Base-by-base conservation (phyloP, 1,139 yeast species). In the Debaryomyces psychrophilus region DNA sequence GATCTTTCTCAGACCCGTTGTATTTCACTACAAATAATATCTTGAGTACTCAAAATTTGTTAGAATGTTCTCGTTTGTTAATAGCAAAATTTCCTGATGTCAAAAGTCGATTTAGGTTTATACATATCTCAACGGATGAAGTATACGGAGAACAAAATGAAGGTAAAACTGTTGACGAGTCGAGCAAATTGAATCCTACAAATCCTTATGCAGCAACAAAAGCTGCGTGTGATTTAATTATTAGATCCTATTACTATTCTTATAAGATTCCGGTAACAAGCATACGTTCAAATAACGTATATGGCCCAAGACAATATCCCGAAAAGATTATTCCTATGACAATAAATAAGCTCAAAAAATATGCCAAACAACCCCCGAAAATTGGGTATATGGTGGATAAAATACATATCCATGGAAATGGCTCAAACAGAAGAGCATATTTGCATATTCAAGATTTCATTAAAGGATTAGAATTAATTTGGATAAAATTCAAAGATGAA, bases 201-300 rank as follows among this genome's bases (percentile, higher is more conserved):
- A 81, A 80, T 51, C 86, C 86, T 1, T 82, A 82, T 51, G 69
- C 86, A 2, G 85, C 86, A 0, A 68, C 83, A 17, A 82, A 82
- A 54, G 86, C 85, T 1, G 71, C 83, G 2, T 67, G 77, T 3
- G 87, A 82, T 50, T 60, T 81, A 62, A 69, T 81, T 2, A 69
- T 79, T 4, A 60, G 69, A 35, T 73, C 85, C 0, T 82, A 82
- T 53, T 56, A 61, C 37, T 67, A 67, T 47, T 74, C 82, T 18
- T 81, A 64, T 56, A 62, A 66, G 5, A 47, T 80, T 9, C 82
- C 81, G 2, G 64, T 72, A 4, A 63, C 71, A 8, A 69, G 75
- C 1, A 60, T 80, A 4, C 62, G 86, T 33, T 73, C 82, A 42
- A 81, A 81, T 56, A 82, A 82, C 53, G 75, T 81, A 4, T 82